Percentiles rank a stretch among this genome's conserved stretches.
phyloP scores from a whole-genome alignment of 2,329 filamentous ascomycete genomes.

The Talaromyces albobiverticillius region DNA sequence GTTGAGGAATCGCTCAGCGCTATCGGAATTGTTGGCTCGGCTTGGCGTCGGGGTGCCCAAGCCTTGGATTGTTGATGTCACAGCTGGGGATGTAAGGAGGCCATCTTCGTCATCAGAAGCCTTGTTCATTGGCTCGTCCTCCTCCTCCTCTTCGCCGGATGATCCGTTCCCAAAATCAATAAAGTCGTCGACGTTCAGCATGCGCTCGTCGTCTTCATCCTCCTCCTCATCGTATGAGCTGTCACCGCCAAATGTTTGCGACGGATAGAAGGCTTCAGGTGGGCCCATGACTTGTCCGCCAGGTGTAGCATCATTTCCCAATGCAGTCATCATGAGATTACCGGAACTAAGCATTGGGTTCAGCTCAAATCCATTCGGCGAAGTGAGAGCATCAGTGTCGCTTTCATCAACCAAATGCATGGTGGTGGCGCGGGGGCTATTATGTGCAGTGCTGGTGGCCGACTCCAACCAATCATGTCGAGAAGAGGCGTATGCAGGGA shows the following conservation, averaged over 20 bases:
- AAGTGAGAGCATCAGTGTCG: conserved; percentile 42
- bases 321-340: conserved; percentile 74
- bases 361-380: conserved; percentile 34
- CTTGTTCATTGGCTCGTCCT: conserved; percentile 24
- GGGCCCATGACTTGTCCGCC: conserved; percentile 67
- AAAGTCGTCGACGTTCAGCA: conserved; percentile 68
- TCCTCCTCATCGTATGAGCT: conserved; percentile 59
- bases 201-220: conserved; percentile 62
- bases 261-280: conserved; percentile 72
- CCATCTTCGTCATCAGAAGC: conserved; percentile 43
- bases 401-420: conserved; percentile 43
- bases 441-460: conserved; percentile 40
- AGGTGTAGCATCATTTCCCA: conserved; percentile 51
- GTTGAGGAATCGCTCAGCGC: conserved; percentile 55
- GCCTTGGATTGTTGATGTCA: conserved; percentile 42
- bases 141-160: conserved; percentile 60
- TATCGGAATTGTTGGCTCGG: conserved; percentile 27
- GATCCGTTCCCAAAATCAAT: conserved; percentile 63
- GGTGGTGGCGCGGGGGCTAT: conserved; percentile 40
- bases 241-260: conserved; percentile 56
- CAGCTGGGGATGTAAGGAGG: conserved; percentile 39
- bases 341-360: conserved; percentile 64
- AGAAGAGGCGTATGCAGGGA: conserved; percentile 45
- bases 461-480: conserved; percentile 46
- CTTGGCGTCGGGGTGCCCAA: conserved; percentile 35